A percentile compares a stretch with the other conserved stretches of the same genome.
Conservation (phyloP, 768 basidiomycete species). For the Lactarius sanguifluus region DNA sequence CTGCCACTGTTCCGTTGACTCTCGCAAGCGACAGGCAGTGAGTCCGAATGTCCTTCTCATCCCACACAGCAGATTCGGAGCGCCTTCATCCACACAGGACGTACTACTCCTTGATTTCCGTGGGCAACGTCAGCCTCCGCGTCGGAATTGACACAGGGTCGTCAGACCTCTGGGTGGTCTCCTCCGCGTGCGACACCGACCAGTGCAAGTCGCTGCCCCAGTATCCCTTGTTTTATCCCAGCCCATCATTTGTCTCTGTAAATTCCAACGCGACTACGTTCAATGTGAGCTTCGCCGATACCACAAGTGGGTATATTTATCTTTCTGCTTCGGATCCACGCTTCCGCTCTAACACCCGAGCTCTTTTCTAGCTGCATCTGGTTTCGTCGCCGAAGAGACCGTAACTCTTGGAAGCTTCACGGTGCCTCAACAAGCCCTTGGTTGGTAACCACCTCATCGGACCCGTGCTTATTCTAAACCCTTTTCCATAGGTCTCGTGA, state of each 20-base stretch:
- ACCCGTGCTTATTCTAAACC: background rate
- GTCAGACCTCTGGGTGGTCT: slow-evolving; percentile 68
- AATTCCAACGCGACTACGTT: slow-evolving; percentile 63
- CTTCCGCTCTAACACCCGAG: background rate
- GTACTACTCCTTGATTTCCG: slow-evolving; percentile 61
- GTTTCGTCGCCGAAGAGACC: slow-evolving; percentile 69
- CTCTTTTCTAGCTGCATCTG: slow-evolving; percentile 51
- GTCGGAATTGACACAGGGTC: slow-evolving; percentile 76
- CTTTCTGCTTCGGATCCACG: background rate
- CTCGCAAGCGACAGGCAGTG: slow-evolving; percentile 28
- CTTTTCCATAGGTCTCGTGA: slow-evolving; percentile 52
- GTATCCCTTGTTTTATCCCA: slow-evolving; percentile 67
- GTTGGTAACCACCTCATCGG: slow-evolving; percentile 40
- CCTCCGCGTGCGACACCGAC: slow-evolving; percentile 57
- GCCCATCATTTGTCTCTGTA: slow-evolving; percentile 61
- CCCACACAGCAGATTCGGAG: background rate
- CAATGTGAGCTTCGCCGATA: slow-evolving; percentile 62
- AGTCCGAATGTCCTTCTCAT: slow-evolving; percentile 6
- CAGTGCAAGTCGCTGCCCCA: slow-evolving; percentile 59
- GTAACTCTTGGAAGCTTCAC: slow-evolving; percentile 61
- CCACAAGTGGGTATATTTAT: slow-evolving; percentile 52
- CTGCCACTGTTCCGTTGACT: slow-evolving; percentile 19
- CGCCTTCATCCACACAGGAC: slow-evolving; percentile 44
- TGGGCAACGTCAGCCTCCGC: slow-evolving; percentile 64
- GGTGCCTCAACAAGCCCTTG: slow-evolving; percentile 61